Conservation (phyloP, 2,329 filamentous ascomycete genomes). For the Pseudocercospora fijiensis region DNA sequence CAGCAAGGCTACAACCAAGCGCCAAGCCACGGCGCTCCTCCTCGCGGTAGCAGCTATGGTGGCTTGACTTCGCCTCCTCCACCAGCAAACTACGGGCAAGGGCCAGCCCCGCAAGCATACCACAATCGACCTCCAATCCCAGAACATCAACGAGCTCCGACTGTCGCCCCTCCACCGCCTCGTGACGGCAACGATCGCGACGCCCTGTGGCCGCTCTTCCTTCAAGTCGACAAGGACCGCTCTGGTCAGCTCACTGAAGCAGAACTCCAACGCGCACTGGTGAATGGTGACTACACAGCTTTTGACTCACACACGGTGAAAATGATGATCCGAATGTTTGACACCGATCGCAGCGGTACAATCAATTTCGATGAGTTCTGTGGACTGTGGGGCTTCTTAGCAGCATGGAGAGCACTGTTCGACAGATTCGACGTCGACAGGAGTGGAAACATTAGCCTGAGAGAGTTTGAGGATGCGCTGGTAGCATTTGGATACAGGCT, state of each 20-base stretch:
- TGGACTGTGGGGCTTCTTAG: slow-evolving; percentile 92
- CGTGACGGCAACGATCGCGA: slow-evolving; percentile 65
- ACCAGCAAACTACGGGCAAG: slow-evolving; percentile 53
- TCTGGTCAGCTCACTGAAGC: slow-evolving; percentile 77
- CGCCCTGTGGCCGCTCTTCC: slow-evolving; percentile 77
- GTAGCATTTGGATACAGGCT: slow-evolving; percentile 90
- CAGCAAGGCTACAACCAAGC: slow-evolving; percentile 16
- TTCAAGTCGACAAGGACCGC: slow-evolving; percentile 85
- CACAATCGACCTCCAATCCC: slow-evolving; percentile 60
- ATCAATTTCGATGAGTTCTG: slow-evolving; percentile 97
- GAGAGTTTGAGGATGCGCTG: slow-evolving; percentile 87
- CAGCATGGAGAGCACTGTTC: slow-evolving; percentile 90
- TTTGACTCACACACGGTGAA: slow-evolving; percentile 92
- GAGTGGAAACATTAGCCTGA: slow-evolving; percentile 74
- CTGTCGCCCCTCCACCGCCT: slow-evolving; percentile 50
- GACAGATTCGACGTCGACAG: slow-evolving; percentile 87
- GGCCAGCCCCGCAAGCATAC: slow-evolving; percentile 60
- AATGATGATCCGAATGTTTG: slow-evolving; percentile 99
- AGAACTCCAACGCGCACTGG: slow-evolving; percentile 84
- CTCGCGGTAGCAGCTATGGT: slow-evolving; percentile 24
- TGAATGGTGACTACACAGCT: slow-evolving; percentile 93
- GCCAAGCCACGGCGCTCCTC: slow-evolving; percentile 19
- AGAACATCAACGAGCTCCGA: slow-evolving; percentile 46
- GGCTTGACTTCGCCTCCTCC: slow-evolving; percentile 41
- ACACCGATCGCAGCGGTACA: slow-evolving; percentile 81